Evolutionary conservation across 1,139 yeast genomes (phyloP).

Genomic region (Pichia norvegensis): DNA sequence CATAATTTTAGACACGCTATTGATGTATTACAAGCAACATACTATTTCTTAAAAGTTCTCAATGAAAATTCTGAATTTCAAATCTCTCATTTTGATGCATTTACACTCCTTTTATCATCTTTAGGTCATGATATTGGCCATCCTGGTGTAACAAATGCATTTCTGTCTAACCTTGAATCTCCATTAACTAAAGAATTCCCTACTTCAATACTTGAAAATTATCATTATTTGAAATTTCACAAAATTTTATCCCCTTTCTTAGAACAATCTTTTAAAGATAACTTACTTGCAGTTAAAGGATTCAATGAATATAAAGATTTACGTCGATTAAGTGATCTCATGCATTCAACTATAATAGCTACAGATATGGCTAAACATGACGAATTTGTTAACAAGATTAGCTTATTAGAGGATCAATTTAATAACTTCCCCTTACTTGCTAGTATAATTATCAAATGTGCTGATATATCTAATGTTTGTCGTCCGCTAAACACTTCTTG

Average conservation of each 20-base stretch:
- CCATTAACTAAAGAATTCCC: conserved; percentile 59
- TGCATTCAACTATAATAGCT: conserved; percentile 39
- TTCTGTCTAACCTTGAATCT: conserved; percentile 53
- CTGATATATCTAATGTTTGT: conserved; percentile 89
- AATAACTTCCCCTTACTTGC: conserved; percentile 37
- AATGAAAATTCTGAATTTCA: conserved; percentile 13
- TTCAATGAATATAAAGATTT: background rate
- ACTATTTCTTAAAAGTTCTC: conserved; percentile 49
- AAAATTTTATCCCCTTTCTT: conserved; percentile 32
- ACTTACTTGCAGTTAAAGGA: background rate
- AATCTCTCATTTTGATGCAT: conserved; percentile 12
- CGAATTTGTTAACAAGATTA: conserved; percentile 52
- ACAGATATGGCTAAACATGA: conserved; percentile 94
- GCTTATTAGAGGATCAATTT: conserved; percentile 18
- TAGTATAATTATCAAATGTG: conserved; percentile 76
- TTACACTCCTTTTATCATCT: conserved; percentile 65
- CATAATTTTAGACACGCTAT: conserved; percentile 95
- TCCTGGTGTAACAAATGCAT: conserved; percentile 85
- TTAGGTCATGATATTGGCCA: conserved; percentile 95
- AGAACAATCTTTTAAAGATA: background rate
- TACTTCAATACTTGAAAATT: conserved; percentile 74
- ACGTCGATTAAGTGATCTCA: background rate
- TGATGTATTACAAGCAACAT: conserved; percentile 89
- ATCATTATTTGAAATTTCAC: conserved; percentile 68
- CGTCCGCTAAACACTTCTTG: conserved; percentile 69